phyloP scores from a whole-genome alignment of 2,329 filamentous ascomycete genomes.

The Trichoderma harzianum region DNA sequence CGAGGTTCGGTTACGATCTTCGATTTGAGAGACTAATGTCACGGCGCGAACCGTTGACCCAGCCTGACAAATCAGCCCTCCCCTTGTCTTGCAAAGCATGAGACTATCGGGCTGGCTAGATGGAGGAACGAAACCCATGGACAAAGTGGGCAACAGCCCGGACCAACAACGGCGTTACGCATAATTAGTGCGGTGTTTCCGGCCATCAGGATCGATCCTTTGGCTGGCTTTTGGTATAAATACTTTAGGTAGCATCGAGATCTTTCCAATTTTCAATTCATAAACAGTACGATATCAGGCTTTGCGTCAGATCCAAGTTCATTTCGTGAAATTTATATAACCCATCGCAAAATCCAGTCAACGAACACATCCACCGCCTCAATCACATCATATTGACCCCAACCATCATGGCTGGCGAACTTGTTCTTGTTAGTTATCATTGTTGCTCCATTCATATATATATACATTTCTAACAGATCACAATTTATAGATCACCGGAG shows the following conservation, averaged over 20 bases:
- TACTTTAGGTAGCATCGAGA: neutral
- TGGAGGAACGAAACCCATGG: neutral
- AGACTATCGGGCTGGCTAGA: neutral
- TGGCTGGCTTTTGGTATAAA: neutral
- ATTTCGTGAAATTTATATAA: neutral
- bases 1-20: constrained; percentile 19
- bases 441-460: neutral
- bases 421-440: constrained; percentile 1
- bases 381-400: neutral
- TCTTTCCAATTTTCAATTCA: neutral
- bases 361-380: neutral
- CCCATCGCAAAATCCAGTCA: neutral
- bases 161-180: neutral
- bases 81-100: neutral
- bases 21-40: neutral
- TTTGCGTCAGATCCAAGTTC: neutral
- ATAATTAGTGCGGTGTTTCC: neutral
- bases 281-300: no score
- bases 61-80: neutral
- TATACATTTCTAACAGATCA: neutral
- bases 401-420: constrained; percentile 10
- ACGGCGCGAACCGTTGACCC: neutral
- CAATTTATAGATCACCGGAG: constrained; percentile 26
- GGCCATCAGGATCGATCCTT: neutral
- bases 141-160: neutral